Base-by-base conservation (phyloP, 2,329 filamentous ascomycete genomes). In the Fusarium floridanum region DNA sequence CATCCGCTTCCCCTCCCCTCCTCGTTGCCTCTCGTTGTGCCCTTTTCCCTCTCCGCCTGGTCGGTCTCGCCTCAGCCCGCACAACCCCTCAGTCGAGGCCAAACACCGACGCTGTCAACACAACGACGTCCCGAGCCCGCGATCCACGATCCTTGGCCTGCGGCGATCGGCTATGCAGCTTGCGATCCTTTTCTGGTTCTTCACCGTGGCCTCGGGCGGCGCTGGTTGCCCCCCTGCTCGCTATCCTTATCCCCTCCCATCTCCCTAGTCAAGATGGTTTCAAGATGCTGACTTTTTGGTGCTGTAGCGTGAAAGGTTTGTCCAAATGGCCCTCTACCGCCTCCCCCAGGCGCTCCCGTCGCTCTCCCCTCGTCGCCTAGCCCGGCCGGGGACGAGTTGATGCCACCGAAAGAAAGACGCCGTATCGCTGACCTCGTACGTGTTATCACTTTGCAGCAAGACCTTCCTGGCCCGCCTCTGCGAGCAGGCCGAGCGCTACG, bases 401-500 rank as follows among this genome's bases (percentile, higher is more conserved):
- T 59, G 71, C 73, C 66, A 75, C 71, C 73, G 64, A 73, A 53
- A 48, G 55, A 70, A 67, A 71, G 67, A 76, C 64, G 66, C 64
- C 69, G 69, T 71, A 72, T 70, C 62, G 74, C 78, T 80, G 75
- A 81, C 81, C 72, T 71, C 60, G 73, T 76, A 68, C 70, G 71
- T 75, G 65, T 74, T 76, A 50, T 64, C 36, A 64, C 61, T 84
- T 61, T 77, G 75, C 85, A 98, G 95, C 93, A 98, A 98, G 93
- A 98, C 97, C 84, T 98, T 98, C 88, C 93, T 98, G 86, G 97
- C 97, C 88, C 98, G 98, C 95, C 94, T 99, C 87, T 97, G 96
- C 85, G 97, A 99, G 93, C 97, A 99, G 92, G 97, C 97, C 87
- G 97, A 99, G 93, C 96, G 97, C 86, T 99, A 99, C 88, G 97